phyloP scores from a whole-genome alignment of 306 rosid genomes.

The Prunus mira region DNA sequence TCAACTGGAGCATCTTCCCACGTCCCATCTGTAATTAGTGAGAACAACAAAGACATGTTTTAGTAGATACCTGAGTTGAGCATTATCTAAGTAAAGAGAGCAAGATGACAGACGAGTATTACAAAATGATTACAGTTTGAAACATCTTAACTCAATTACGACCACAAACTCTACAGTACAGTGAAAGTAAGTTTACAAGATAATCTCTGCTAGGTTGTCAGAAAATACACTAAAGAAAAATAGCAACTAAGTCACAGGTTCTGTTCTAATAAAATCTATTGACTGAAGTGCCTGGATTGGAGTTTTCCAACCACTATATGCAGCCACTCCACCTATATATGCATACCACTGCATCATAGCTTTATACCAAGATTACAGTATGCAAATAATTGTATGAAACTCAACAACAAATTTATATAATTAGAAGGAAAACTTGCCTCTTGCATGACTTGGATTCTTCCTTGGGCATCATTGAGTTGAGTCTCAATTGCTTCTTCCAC shows the following conservation, averaged over 20 bases:
- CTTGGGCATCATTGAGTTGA: conserved; percentile 69
- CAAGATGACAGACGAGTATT: background rate
- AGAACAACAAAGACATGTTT: background rate
- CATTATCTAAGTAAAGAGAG: conserved; percentile 2
- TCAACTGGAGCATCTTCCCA: conserved; percentile 74
- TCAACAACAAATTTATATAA: conserved; percentile 6
- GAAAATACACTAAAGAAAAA: background rate
- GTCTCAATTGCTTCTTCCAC: conserved; percentile 65
- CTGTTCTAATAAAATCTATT: background rate
- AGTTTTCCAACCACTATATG: too few relatives aligned
- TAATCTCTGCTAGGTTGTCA: background rate
- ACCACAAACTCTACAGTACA: background rate
- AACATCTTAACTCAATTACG: background rate
- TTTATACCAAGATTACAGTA: conserved; percentile 17
- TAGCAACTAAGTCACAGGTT: background rate
- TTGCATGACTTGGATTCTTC: conserved; percentile 57
- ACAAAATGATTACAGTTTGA: background rate
- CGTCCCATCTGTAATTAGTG: conserved; percentile 60
- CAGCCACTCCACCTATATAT: background rate
- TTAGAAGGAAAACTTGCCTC: conserved; percentile 54
- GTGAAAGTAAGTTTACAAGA: background rate
- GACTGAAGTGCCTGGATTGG: conserved; percentile 14
- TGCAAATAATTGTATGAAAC: conserved; percentile 8
- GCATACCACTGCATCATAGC: background rate
- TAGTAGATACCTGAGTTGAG: conserved; percentile 6